These are phyloP conservation scores for Diaporthe australafricana DNA, from an alignment of 2,329 filamentous ascomycete genomes.

Conservation along the genomic window DNA sequence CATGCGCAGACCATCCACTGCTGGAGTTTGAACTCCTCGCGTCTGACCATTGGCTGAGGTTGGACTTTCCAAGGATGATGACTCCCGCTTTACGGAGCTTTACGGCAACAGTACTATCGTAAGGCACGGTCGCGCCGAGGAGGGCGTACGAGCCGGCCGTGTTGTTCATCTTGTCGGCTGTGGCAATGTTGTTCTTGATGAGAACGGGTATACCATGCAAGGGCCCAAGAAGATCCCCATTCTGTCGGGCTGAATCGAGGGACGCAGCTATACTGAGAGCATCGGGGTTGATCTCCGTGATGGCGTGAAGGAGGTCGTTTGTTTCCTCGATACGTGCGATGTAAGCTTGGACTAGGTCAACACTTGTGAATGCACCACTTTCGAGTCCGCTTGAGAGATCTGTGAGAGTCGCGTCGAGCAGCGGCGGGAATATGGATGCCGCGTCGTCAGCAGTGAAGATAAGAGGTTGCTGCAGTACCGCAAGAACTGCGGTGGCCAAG, in stretches of 20 bases:
- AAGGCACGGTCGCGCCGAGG: slow-evolving; percentile 62
- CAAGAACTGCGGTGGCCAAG: neutral
- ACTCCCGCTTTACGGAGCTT: slow-evolving; percentile 70
- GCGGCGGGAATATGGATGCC: slow-evolving; percentile 42
- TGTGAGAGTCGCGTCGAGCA: slow-evolving; percentile 48
- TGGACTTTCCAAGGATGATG: slow-evolving; percentile 73
- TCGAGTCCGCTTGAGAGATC: slow-evolving; percentile 48
- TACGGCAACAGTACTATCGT: slow-evolving; percentile 67
- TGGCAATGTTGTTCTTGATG: slow-evolving; percentile 75
- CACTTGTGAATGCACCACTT: slow-evolving; percentile 38
- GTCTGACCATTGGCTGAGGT: slow-evolving; percentile 73
- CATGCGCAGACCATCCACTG: slow-evolving; percentile 74
- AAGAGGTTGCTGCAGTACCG: neutral
- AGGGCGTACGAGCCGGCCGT: slow-evolving; percentile 69
- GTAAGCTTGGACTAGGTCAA: slow-evolving; percentile 40
- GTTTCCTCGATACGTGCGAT: slow-evolving; percentile 42
- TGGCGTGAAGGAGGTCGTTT: slow-evolving; percentile 45
- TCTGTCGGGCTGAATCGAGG: slow-evolving; percentile 47
- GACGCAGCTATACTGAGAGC: slow-evolving; percentile 46
- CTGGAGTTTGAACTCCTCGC: slow-evolving; percentile 66
- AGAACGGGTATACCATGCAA: slow-evolving; percentile 73
- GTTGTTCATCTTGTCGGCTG: slow-evolving; percentile 69
- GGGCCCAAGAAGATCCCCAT: slow-evolving; percentile 50
- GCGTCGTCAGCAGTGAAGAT: neutral
- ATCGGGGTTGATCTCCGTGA: slow-evolving; percentile 52